Evolutionary conservation across 139 green algal genomes (phyloP), one percentile per base, ranked within the genome.

Genomic region (Auxenochlorella protothecoides): DNA sequence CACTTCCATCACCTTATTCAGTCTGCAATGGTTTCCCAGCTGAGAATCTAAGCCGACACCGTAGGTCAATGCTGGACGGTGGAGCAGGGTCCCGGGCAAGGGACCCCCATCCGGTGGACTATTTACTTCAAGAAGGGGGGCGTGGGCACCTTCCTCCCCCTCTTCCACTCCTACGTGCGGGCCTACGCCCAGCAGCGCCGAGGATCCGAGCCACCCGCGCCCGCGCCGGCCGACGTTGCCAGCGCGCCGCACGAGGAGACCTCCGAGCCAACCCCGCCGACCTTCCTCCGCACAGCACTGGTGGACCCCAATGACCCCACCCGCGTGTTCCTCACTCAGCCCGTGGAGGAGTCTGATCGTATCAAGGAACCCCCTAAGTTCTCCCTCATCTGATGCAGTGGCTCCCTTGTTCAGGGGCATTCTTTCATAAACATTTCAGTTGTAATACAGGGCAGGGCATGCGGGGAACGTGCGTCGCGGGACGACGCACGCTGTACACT

Each of bases 101-200:
- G 88, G 87, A 44, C 72, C 52, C 4, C 68, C 88, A 14, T 96
- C 78, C 78, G 83, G n/a, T 95, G 90, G 74, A 89, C 82, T 44
- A n/a, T 97, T 6, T 86, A 87, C 59, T 96, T 97, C 78, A 85
- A 92, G 64, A 77, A 90, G 16, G 87, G 87, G 6, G 89, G 89
- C 11, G 85, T 91, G 14, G 89, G 92, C 71, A 97, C 91, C 10
- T 85, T 97, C 68, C 84, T 96, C 51, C 92, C 91, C 2, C 70
- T 97, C 53, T 97, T 92, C 84, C 94, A 90, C 76, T 78, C 53
- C 6, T 72, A 85, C 60, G 53, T 91, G 57, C 62, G 6, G 13
- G 12, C 62, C 62, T 27, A 9, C 12, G 8, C 6, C 7, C 61
- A 14, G 52, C 61, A 5, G 27, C 55, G 15, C 57, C 71, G 55